A percentile compares a stretch with the other conserved stretches of the same genome.
Conservation (phyloP, 1,139 yeast species). For the Candida sanyaensis region DNA sequence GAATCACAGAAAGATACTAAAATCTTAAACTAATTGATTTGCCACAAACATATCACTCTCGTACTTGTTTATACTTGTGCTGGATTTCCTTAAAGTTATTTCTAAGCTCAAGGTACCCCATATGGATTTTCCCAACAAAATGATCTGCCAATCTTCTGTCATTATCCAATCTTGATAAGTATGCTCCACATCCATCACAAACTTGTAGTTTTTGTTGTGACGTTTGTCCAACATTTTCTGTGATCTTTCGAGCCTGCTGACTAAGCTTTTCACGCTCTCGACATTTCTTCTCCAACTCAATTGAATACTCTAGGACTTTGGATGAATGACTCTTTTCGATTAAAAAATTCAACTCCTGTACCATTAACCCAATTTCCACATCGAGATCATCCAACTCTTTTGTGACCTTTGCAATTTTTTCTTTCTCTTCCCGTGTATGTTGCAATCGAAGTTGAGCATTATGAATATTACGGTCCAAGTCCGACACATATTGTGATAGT, state of each 20-base stretch:
- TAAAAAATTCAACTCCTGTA: constrained; percentile 67
- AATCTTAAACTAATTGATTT: no score
- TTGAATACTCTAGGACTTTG: constrained; percentile 52
- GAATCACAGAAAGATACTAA: no score
- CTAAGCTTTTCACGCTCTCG: constrained; percentile 51
- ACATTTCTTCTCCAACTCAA: constrained; percentile 45
- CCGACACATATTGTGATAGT: constrained; percentile 56
- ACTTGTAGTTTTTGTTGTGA: constrained; percentile 91
- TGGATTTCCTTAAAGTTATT: constrained; percentile 54
- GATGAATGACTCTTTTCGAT: constrained; percentile 51
- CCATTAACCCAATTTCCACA: constrained; percentile 64
- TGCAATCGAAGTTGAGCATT: constrained; percentile 70
- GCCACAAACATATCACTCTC: no score
- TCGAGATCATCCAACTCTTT: constrained; percentile 69
- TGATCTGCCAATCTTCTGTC: constrained; percentile 92
- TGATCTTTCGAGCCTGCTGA: constrained; percentile 55
- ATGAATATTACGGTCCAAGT: constrained; percentile 67
- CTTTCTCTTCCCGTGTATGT: constrained; percentile 76
- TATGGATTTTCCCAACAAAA: constrained; percentile 83
- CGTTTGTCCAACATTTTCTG: constrained; percentile 80
- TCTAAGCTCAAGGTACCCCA: constrained; percentile 79
- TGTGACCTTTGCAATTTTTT: constrained; percentile 61
- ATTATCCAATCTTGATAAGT: constrained; percentile 80
- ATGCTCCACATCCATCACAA: constrained; percentile 91
- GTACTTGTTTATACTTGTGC: constrained; percentile 18